Evolutionary conservation across 257 asterid genomes (phyloP).

Genomic region (Solanum megistacrolobum): DNA sequence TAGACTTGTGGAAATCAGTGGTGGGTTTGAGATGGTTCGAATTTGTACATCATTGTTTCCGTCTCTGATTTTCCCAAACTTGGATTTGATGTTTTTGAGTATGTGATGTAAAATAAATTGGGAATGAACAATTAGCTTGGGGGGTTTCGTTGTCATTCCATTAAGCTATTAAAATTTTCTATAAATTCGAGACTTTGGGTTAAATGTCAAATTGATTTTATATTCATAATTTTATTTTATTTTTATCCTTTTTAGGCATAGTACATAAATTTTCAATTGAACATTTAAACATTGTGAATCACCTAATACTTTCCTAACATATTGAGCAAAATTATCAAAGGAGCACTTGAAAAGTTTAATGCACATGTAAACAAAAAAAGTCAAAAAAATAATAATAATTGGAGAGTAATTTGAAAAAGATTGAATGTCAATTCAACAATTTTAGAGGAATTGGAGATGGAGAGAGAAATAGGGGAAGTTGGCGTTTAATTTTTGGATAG

Average conservation of each 20-base stretch:
- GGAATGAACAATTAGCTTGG: no score
- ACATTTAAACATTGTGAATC: neutral
- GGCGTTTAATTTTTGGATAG: neutral
- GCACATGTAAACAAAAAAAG: neutral
- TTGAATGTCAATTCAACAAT: neutral
- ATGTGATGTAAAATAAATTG: neutral
- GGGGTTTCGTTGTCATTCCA: fast-evolving
- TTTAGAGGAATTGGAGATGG: neutral
- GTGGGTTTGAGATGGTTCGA: neutral
- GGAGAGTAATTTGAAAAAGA: neutral
- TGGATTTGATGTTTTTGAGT: neutral
- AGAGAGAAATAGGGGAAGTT: neutral
- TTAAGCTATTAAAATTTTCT: fast-evolving
- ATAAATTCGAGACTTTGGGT: fast-evolving
- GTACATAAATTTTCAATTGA: neutral
- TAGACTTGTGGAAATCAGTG: neutral
- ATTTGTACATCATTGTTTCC: neutral
- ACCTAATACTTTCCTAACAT: neutral
- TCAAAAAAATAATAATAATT: neutral
- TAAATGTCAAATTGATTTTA: neutral
- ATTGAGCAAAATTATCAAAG: neutral
- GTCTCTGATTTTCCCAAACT: neutral
- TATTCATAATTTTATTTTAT: neutral
- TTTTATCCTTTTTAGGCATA: neutral
- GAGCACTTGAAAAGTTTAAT: neutral